These are phyloP conservation scores for Debaryomyces subglobosus DNA, from an alignment of 1,139 yeast species.

Conservation along the genomic window DNA sequence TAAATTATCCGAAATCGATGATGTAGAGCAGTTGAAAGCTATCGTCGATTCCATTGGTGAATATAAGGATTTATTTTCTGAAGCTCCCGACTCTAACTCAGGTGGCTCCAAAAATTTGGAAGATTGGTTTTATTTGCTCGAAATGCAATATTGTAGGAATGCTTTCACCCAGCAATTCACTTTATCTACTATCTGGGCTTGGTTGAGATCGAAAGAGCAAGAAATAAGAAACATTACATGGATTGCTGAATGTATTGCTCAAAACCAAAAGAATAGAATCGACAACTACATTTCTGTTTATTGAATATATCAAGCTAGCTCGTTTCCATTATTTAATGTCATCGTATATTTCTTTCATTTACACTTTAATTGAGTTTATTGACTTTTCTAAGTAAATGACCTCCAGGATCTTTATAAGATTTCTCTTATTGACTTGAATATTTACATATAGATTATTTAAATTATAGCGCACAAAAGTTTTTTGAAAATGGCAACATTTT, in stretches of 20 bases:
- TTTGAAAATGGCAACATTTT: background rate
- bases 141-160: conserved; percentile 88
- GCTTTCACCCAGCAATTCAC: conserved; percentile 98
- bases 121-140: conserved; percentile 90
- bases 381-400: background rate
- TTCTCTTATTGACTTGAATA: background rate
- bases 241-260: conserved; percentile 98
- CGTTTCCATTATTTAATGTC: background rate
- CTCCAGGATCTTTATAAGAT: background rate
- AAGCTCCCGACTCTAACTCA: conserved; percentile 41
- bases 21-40: conserved; percentile 77
- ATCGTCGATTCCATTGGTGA: conserved; percentile 76
- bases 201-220: conserved; percentile 95
- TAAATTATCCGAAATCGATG: conserved; percentile 76
- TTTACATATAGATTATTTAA: background rate
- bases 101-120: conserved; percentile 67
- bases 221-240: conserved; percentile 95
- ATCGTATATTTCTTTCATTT: conserved; percentile 3
- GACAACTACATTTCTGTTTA: conserved; percentile 77
- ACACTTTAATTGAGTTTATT: background rate
- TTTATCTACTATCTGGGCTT: conserved; percentile 89
- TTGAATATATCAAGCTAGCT: conserved; percentile 23
- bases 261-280: conserved; percentile 80
- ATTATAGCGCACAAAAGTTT: background rate
- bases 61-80: conserved; percentile 65